Percentiles rank a stretch among this genome's conserved stretches.
Conservation (phyloP, 345 rosid genomes). For the Melastoma malabathricum region DNA sequence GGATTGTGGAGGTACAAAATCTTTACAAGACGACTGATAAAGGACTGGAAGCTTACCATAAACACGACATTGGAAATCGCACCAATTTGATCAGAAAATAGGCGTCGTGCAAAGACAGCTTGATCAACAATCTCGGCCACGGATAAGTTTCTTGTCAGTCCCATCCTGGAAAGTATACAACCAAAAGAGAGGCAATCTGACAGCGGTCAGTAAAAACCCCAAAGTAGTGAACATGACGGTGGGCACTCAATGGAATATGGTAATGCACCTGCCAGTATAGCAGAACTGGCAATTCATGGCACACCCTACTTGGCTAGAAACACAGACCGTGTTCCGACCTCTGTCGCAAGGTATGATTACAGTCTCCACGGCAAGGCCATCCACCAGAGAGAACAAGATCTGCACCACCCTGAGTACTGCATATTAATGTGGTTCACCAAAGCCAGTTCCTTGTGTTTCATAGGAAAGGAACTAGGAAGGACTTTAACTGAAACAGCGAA, state of each 20-base stretch:
- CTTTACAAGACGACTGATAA: background rate
- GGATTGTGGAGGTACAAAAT: too few relatives aligned
- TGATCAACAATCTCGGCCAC: slow-evolving; percentile 87
- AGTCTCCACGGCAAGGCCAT: slow-evolving; percentile 69
- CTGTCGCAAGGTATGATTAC: slow-evolving; percentile 81
- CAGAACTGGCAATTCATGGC: slow-evolving; percentile 98
- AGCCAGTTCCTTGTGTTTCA: background rate
- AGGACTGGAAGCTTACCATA: slow-evolving; percentile 40
- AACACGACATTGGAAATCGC: slow-evolving; percentile 77
- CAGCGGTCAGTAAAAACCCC: background rate
- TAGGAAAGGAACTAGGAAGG: background rate
- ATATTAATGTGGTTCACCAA: slow-evolving; percentile 39
- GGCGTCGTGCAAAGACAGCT: slow-evolving; percentile 60
- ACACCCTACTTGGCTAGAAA: slow-evolving; percentile 89
- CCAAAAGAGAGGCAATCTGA: slow-evolving; percentile 1
- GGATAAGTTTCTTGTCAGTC: slow-evolving; percentile 71
- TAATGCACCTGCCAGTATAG: slow-evolving; percentile 64
- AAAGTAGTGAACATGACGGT: background rate
- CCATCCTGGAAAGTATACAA: slow-evolving; percentile 46
- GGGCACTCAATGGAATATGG: background rate
- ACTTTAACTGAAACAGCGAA: slow-evolving; percentile 6
- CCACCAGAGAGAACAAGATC: slow-evolving; percentile 75
- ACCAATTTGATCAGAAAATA: slow-evolving; percentile 51
- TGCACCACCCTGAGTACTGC: slow-evolving; percentile 70
- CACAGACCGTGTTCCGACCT: slow-evolving; percentile 83